Evolutionary conservation across 1,284 basidiomycete genomes (phyloP).

Genomic region (Boletus mariae): DNA sequence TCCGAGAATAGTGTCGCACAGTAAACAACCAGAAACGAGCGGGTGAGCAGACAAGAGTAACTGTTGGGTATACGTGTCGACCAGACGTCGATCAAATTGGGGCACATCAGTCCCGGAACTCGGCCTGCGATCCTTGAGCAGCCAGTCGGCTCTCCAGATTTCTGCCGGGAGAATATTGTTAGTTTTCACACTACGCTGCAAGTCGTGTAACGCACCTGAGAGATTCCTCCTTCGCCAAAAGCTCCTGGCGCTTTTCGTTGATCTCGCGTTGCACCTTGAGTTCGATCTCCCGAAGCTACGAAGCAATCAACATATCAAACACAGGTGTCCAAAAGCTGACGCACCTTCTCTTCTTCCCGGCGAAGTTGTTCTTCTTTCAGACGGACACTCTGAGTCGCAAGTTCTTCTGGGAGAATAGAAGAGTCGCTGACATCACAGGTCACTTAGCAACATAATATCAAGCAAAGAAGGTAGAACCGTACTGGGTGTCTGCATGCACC

Average conservation of each 20-base stretch:
- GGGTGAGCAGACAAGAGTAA: conserved; percentile 31
- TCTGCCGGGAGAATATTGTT: conserved; percentile 38
- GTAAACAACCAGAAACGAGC: conserved; percentile 33
- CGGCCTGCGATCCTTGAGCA: conserved; percentile 72
- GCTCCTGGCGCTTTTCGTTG: conserved; percentile 96
- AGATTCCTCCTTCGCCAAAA: conserved; percentile 90
- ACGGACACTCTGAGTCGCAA: conserved; percentile 93
- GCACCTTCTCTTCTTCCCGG: conserved; percentile 91
- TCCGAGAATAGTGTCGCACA: conserved; percentile 34
- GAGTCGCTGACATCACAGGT: conserved; percentile 56
- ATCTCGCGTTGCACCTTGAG: conserved; percentile 98
- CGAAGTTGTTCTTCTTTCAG: conserved; percentile 99
- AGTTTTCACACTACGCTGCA: conserved; percentile 1
- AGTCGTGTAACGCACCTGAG: conserved; percentile 52
- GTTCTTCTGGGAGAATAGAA: conserved; percentile 91
- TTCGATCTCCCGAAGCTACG: conserved; percentile 92
- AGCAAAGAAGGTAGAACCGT: conserved; percentile 30
- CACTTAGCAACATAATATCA: conserved; percentile 14
- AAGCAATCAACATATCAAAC: conserved; percentile 12
- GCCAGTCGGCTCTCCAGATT: conserved; percentile 89
- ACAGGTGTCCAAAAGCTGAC: conserved; percentile 7
- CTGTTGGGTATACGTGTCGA: conserved; percentile 34
- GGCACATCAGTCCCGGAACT: conserved; percentile 51
- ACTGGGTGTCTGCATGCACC: conserved; percentile 83
- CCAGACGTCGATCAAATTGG: conserved; percentile 23